Conservation (phyloP, 2,329 filamentous ascomycete genomes). For the Alternaria consortialis region DNA sequence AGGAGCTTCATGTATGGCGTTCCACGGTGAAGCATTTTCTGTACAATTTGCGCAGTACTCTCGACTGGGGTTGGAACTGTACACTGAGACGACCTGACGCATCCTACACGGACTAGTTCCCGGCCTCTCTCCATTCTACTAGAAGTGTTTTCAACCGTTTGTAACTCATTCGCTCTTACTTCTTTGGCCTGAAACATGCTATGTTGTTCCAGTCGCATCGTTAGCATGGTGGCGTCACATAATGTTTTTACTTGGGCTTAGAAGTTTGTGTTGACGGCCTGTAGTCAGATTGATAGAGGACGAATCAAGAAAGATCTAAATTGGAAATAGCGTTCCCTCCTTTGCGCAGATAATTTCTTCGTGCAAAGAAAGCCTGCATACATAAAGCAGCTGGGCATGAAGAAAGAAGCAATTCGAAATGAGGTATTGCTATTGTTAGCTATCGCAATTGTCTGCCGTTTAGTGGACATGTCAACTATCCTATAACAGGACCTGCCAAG, state of each 20-base stretch:
- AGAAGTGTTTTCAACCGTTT: constrained; percentile 14
- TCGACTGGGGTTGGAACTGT: constrained; percentile 44
- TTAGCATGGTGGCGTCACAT: constrained; percentile 19
- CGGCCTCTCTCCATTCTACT: constrained; percentile 9
- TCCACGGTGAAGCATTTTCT: constrained; percentile 31
- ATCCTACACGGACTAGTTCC: constrained; percentile 16
- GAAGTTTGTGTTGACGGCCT: constrained; percentile 20
- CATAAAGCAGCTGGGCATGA: neutral
- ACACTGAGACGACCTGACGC: constrained; percentile 36
- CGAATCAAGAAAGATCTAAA: constrained; percentile 36
- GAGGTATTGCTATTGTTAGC: neutral
- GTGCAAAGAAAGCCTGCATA: neutral
- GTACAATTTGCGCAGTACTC: constrained; percentile 25
- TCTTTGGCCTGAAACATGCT: constrained; percentile 11
- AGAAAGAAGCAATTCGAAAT: neutral
- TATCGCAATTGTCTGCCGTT: neutral
- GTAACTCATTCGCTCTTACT: constrained; percentile 17
- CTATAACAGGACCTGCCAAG: neutral
- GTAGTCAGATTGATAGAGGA: constrained; percentile 32
- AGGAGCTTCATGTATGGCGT: constrained; percentile 36
- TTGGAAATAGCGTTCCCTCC: constrained; percentile 18
- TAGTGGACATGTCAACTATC: neutral
- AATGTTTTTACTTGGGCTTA: constrained; percentile 23
- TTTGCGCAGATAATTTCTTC: neutral
- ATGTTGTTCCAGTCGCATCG: constrained; percentile 16